Base-by-base conservation (phyloP, 129 eudicot species). In the Pittosporum tobira region DNA sequence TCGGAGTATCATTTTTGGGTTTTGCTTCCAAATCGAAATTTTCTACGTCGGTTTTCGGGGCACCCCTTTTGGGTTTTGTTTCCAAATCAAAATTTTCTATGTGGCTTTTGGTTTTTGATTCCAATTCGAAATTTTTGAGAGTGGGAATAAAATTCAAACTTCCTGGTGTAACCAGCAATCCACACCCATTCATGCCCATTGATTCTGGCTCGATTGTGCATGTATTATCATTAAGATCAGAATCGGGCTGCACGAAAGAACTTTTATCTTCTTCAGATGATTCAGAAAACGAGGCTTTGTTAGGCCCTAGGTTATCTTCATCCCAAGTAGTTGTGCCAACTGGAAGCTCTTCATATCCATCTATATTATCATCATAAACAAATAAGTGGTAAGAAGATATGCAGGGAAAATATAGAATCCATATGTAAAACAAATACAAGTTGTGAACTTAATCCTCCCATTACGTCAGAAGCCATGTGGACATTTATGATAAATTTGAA, bases 341-440 rank as follows among this genome's bases (percentile, higher is more conserved):
- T 37, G 74, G 60, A 67, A 73, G 67, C 36, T 76, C 82, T 73
- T 71, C 82, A 28, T 79, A 63, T 43, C 74, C 73, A 72, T 89
- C 95, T 89, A 52, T 57, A 68, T 55, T 36, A 65, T 61, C 19
- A 40, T 61, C 53, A 37, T n/a, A 65, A 31, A 48, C 50, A 64
- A 59, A 64, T 40, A 34, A 29, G 46, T 59, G 24, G 44, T 65
- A 66, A 62, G 64, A 63, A 8, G 40, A 40, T 30, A 45, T 19
- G 62, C 40, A 73, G 3, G 55, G 55, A 54, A 44, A 67, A 20
- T 11, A 38, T 50, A 20, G 29, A 46, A 28, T 59, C 50, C 51
- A 52, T 53, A 31, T 18, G 9, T 8, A 18, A 3, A 15, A 56
- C 10, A 56, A 34, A 6, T 12, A n/a, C n/a, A n/a, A n/a, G n/a